These are phyloP conservation scores for Phylloporus sp. DNA, from an alignment of 768 basidiomycete genomes.

Conservation along the genomic window DNA sequence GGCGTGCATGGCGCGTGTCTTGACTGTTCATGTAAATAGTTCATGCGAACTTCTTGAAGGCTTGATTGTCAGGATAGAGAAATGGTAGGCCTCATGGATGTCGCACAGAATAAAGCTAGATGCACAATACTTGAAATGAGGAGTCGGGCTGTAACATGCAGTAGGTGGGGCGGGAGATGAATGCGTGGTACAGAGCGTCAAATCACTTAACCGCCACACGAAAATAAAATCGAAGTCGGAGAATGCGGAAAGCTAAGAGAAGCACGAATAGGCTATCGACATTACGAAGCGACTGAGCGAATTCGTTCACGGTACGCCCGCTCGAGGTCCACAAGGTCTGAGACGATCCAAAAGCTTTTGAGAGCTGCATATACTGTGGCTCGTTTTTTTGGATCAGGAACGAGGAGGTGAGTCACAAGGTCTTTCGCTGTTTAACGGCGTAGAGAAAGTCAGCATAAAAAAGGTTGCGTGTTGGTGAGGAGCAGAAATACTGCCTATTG, in stretches of 20 bases:
- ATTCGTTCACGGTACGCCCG: constrained; percentile 57
- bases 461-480: background rate
- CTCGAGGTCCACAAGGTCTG: constrained; percentile 57
- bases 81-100: background rate
- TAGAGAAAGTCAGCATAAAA: constrained; percentile 5
- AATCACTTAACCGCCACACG: background rate
- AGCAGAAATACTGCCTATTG: background rate
- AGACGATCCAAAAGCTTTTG: constrained; percentile 59
- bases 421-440: constrained; percentile 37
- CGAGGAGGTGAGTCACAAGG: constrained; percentile 57
- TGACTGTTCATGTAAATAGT: constrained; percentile 38
- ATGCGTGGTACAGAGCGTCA: background rate
- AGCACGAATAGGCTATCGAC: background rate
- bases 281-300: constrained; percentile 15
- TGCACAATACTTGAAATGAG: background rate
- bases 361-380: constrained; percentile 62
- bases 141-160: background rate
- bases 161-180: constrained; percentile 1
- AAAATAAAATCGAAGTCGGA: background rate
- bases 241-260: background rate
- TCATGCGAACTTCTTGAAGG: constrained; percentile 86
- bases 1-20: constrained; percentile 1
- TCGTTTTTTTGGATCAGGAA: constrained; percentile 51
- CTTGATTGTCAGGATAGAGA: constrained; percentile 35
- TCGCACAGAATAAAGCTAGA: constrained; percentile 7